Evolutionary conservation across 1,284 basidiomycete species (phyloP).

Genomic region (Pulchroboletus neoregius): DNA sequence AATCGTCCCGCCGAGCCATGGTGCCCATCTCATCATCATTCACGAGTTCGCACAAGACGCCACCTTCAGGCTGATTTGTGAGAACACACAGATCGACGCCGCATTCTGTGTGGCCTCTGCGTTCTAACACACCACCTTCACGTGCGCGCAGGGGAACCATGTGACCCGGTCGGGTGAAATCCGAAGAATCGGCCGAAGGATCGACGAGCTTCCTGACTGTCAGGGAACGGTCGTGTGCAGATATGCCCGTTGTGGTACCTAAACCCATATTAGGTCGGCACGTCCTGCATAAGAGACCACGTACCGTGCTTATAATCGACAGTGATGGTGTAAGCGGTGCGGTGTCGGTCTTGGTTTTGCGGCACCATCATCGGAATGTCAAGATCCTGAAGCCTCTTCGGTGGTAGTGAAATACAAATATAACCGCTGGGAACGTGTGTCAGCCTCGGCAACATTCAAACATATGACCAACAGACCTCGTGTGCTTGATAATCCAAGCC

Average conservation of each 20-base stretch:
- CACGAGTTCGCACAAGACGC: slow-evolving; percentile 92
- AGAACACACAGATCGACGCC: slow-evolving; percentile 85
- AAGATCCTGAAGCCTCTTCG: slow-evolving; percentile 74
- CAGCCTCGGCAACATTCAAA: slow-evolving; percentile 1
- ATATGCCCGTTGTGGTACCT: slow-evolving; percentile 96
- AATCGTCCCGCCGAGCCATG: slow-evolving; percentile 97
- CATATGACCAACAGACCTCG: slow-evolving; percentile 58
- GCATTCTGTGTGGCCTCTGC: slow-evolving; percentile 93
- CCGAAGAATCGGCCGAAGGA: slow-evolving; percentile 49
- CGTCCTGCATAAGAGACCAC: slow-evolving; percentile 15
- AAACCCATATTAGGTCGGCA: slow-evolving; percentile 3
- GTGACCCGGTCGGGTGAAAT: slow-evolving; percentile 94
- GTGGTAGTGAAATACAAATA: slow-evolving; percentile 87
- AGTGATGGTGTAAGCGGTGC: slow-evolving; percentile 97
- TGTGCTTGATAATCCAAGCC: slow-evolving; percentile 99
- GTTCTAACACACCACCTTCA: slow-evolving; percentile 77
- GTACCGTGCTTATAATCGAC: slow-evolving; percentile 87
- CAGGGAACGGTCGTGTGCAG: slow-evolving; percentile 89
- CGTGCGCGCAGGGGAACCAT: slow-evolving; percentile 90
- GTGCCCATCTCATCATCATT: slow-evolving; percentile 86
- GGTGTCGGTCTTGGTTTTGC: slow-evolving; percentile 86
- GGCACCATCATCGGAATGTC: slow-evolving; percentile 92
- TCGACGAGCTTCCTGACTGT: slow-evolving; percentile 82
- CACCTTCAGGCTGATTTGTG: slow-evolving; percentile 74
- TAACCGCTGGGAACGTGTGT: slow-evolving; percentile 66